Base-by-base conservation (phyloP, 164 flowering plant species). In the Echeveria elegans region DNA sequence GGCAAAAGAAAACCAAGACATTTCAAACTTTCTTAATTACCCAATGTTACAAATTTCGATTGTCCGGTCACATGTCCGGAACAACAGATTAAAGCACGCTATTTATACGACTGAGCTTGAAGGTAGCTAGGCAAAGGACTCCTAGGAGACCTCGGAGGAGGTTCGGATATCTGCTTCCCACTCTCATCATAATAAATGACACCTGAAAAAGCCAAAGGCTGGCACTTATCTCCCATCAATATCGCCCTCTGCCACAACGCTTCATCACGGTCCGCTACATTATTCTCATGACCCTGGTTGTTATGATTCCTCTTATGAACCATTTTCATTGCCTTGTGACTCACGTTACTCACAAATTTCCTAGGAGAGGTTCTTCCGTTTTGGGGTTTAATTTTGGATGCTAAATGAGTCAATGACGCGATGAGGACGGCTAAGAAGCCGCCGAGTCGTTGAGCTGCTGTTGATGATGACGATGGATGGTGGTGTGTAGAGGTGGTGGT, bases 191-290 rank as follows among this genome's bases (percentile, higher is more conserved):
- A 87, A 69, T 81, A 82, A 63, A 87, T 85, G 2, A 80, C 89
- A n/a, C 18, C 92, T n/a, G 89, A 82, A 77, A 83, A 87, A 69
- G 82, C 82, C 77, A 82, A 74, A 71, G 89, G 89, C 80, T 87
- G 73, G 66, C 89, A 87, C 64, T 81, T 83, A 64, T 81, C 92
- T 15, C 92, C 89, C 89, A 87, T 83, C 81, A 85, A 36, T 68
- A 87, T 87, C 45, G 72, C 36, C 76, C 79, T 77, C 75, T 82
- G 85, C 89, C 89, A 85, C 47, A 87, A 66, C 9, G 80, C 84
- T 14, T 76, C 82, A 50, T 79, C 76, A 9, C 38, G 4, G 38
- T 63, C 21, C 1, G 18, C 65, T 4, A 16, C 47, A 1, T 79
- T 80, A 0, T 68, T 81, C 19, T 16, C 68, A 16, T 50, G 72